These are phyloP conservation scores for Clitoria ternatea DNA, from an alignment of 306 rosid species.

Conservation along the genomic window DNA sequence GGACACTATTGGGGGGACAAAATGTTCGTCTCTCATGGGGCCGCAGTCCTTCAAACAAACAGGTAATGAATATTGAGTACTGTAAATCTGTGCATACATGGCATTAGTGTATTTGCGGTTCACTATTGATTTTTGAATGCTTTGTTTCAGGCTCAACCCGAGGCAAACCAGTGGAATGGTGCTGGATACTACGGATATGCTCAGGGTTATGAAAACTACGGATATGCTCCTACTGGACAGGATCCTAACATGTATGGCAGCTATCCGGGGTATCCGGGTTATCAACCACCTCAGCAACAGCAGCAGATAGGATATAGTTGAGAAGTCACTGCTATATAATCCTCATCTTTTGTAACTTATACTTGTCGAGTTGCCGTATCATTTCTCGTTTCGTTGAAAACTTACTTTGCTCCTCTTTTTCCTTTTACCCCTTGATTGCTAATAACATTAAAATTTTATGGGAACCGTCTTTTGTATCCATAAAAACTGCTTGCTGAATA, in stretches of 20 bases:
- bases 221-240: slow-evolving; percentile 73
- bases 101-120: neutral
- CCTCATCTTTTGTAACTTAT: slow-evolving; percentile 22
- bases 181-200: slow-evolving; percentile 76
- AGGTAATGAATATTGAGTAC: slow-evolving; percentile 41
- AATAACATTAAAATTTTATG: slow-evolving; percentile 14
- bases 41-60: slow-evolving; percentile 94
- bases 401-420: neutral
- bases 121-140: neutral
- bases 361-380: slow-evolving; percentile 3
- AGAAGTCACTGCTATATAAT: neutral
- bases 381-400: neutral
- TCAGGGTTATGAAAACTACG: slow-evolving; percentile 75
- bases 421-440: neutral
- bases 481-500: slow-evolving; percentile 15
- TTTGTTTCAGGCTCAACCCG: slow-evolving; percentile 55
- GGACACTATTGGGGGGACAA: slow-evolving; percentile 76
- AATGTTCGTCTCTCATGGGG: slow-evolving; percentile 97
- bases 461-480: slow-evolving; percentile 16
- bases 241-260: slow-evolving; percentile 82
- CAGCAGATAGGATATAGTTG: slow-evolving; percentile 75
- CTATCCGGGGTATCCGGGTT: slow-evolving; percentile 67
- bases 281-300: slow-evolving; percentile 82
- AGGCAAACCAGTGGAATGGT: slow-evolving; percentile 54
- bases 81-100: neutral